Evolutionary conservation across 495 filamentous ascomycete species (phyloP).

Genomic region (Neurospora sp.): DNA sequence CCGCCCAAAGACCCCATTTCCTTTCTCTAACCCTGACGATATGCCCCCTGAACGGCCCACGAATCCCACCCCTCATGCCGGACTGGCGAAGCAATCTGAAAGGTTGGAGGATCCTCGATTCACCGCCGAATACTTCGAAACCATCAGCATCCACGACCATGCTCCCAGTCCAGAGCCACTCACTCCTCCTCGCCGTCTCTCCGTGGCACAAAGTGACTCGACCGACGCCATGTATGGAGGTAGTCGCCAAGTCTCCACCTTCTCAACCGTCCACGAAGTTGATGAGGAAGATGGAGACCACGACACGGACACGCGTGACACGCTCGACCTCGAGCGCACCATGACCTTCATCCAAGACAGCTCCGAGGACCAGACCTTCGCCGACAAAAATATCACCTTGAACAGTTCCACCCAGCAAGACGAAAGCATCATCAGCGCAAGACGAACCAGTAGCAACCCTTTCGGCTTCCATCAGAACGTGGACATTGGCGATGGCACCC

Average conservation of each 20-base stretch:
- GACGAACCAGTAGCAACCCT: neutral
- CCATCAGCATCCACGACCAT: neutral
- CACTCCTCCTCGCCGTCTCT: neutral
- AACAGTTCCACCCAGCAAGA: neutral
- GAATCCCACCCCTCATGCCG: slow-evolving; percentile 4
- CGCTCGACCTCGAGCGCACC: neutral
- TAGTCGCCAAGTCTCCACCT: neutral
- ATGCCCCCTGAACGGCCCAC: neutral
- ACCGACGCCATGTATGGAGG: neutral
- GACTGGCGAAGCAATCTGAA: slow-evolving; percentile 1
- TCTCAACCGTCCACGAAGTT: neutral
- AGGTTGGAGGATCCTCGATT: neutral
- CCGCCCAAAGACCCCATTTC: neutral
- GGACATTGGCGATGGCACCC: neutral
- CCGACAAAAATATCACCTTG: neutral
- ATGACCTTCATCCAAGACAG: neutral
- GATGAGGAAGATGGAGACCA: neutral
- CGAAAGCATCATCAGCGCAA: neutral
- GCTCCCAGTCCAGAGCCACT: neutral
- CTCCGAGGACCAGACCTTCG: neutral
- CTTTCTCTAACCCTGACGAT: neutral
- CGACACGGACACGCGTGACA: neutral
- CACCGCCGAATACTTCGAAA: neutral
- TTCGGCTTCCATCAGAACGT: neutral
- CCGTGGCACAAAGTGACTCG: neutral